Conservation (phyloP, 495 filamentous ascomycete species). For the Neurospora sp. region DNA sequence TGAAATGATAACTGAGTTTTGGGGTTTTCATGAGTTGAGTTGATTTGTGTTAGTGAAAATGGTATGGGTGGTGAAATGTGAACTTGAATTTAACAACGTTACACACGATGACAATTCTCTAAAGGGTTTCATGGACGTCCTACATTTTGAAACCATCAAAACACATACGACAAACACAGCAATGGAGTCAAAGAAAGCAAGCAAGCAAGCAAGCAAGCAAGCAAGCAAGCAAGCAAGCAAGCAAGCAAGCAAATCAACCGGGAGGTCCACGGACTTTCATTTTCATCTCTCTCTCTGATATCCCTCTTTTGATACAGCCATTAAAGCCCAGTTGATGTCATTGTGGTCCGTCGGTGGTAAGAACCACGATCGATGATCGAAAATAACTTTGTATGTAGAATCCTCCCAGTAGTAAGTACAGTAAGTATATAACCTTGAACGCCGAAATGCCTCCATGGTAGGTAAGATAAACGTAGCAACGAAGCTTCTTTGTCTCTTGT, state of each 20-base stretch:
- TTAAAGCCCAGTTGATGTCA: background rate
- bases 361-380: background rate
- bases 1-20: background rate
- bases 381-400: background rate
- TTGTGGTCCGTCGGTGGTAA: background rate
- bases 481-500: background rate
- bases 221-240: background rate
- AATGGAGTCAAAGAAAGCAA: background rate
- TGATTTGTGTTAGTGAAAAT: background rate
- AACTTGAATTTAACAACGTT: background rate
- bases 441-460: background rate
- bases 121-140: background rate
- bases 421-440: background rate
- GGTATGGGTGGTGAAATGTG: background rate
- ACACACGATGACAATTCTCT: background rate
- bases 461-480: background rate
- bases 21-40: background rate
- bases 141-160: background rate
- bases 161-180: background rate
- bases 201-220: background rate
- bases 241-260: background rate
- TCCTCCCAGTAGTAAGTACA: background rate
- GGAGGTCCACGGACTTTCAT: background rate
- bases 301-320: background rate
- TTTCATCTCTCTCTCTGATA: background rate